Base-by-base conservation (phyloP, 352 stramenopile genomes). In the Globisporangium apiculatum region DNA sequence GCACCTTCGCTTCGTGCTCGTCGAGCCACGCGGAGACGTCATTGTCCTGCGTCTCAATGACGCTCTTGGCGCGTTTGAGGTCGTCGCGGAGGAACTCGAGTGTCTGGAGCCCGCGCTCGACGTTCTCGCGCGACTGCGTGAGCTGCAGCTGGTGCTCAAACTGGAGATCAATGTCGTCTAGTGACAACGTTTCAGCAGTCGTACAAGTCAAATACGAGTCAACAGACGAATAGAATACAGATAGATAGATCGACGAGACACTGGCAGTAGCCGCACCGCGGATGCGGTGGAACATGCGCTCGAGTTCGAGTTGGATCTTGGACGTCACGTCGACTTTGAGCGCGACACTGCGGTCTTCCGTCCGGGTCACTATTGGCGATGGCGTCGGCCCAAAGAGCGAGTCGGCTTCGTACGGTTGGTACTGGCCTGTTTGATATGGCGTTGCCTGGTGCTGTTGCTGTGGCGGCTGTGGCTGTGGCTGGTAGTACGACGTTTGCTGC, bases 81-180 rank as follows among this genome's bases (percentile, higher is more conserved):
- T 95, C 81, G 45, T 89, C 77, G 10, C 82, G 79, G 36, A 93
- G 52, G 17, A 86, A 79, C 42, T 85, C 68, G 6, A 95, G 71
- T 54, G 81, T 90, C 49, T 90, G 79, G 36, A 94, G 61, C 5
- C 86, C 86, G 47, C 79, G 71, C 48, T 90, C 76, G 24, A 95
- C 75, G 35, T 83, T 86, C 47, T 93, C 80, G 56, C 71, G 67
- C 17, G 83, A 92, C 56, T 95, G 80, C 2, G 82, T 86, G 14
- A 95, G 66, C 58, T 92, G 79, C 1, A 92, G 69, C 56, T 92
- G 83, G 60, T 92, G 82, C 57, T 95, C 86, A 60, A 92, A 93
- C 65, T 95, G 83, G 45, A 89, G 38, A 65, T 95, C 86, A 42
- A 92, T 91, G 45, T 91, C 81, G 54, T 91, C 80, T 70, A 18